Conservation (phyloP, 2,329 filamentous ascomycete species). For the Ceratocystis colombiana region DNA sequence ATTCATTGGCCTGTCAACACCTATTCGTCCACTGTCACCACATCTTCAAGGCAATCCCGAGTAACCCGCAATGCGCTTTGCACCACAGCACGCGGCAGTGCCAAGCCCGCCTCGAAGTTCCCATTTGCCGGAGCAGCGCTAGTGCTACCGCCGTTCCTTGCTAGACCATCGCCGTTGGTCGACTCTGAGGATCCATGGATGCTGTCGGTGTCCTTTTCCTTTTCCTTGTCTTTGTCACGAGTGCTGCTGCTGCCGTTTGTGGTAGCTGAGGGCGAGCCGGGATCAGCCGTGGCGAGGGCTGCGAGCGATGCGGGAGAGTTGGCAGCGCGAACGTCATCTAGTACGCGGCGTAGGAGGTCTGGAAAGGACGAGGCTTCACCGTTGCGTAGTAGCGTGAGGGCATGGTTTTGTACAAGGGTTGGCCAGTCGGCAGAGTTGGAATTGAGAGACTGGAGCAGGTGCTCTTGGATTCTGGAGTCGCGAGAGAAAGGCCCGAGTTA, state of each 20-base stretch:
- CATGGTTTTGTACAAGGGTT: slow-evolving; percentile 49
- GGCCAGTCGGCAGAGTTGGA: slow-evolving; percentile 53
- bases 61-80: slow-evolving; percentile 53
- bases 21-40: slow-evolving; percentile 35
- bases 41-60: slow-evolving; percentile 46
- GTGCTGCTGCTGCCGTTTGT: slow-evolving; percentile 21
- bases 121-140: slow-evolving; percentile 28
- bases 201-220: slow-evolving; percentile 1
- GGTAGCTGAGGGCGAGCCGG: slow-evolving; percentile 28
- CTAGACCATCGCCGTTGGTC: background rate
- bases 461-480: slow-evolving; percentile 49
- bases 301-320: slow-evolving; percentile 30
- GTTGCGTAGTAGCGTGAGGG: slow-evolving; percentile 49
- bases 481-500: too few relatives aligned
- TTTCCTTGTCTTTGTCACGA: slow-evolving; percentile 26
- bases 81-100: slow-evolving; percentile 49
- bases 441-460: slow-evolving; percentile 52
- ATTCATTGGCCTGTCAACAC: background rate
- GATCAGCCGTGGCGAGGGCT: slow-evolving; percentile 19
- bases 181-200: slow-evolving; percentile 9
- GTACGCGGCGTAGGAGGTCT: slow-evolving; percentile 48
- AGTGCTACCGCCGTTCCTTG: slow-evolving; percentile 31
- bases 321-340: slow-evolving; percentile 51
- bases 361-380: slow-evolving; percentile 52
- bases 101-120: slow-evolving; percentile 33